A percentile compares a stretch with the other conserved stretches of the same genome.
These are phyloP conservation scores for Coleophoma crateriformis DNA, from an alignment of 2,329 filamentous ascomycete species.

Conservation along the genomic window DNA sequence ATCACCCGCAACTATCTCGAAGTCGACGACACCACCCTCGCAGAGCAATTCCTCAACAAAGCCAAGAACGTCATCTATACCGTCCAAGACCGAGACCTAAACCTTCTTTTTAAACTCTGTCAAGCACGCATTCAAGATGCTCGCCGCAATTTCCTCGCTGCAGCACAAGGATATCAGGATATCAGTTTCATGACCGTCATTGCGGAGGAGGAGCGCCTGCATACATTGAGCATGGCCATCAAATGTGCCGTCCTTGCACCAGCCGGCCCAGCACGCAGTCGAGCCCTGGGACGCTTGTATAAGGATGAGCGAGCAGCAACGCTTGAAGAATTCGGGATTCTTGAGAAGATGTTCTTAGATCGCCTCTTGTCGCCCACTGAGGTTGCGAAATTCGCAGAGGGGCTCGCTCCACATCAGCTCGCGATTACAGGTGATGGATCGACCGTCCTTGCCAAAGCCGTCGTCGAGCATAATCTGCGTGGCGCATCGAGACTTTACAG, in stretches of 20 bases:
- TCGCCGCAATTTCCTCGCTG: slow-evolving; percentile 82
- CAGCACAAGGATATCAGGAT: slow-evolving; percentile 81
- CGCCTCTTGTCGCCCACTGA: slow-evolving; percentile 76
- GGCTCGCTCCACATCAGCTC: slow-evolving; percentile 80
- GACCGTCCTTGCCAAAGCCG: slow-evolving; percentile 87
- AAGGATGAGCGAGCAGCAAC: slow-evolving; percentile 81
- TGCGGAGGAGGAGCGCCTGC: slow-evolving; percentile 80
- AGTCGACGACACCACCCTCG: slow-evolving; percentile 81
- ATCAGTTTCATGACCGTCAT: slow-evolving; percentile 74
- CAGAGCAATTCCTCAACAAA: slow-evolving; percentile 86
- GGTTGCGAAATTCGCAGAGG: slow-evolving; percentile 77
- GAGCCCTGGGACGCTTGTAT: slow-evolving; percentile 77
- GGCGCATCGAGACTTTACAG: slow-evolving; percentile 74
- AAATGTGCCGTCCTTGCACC: slow-evolving; percentile 90
- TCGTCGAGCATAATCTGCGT: slow-evolving; percentile 93
- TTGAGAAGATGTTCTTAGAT: slow-evolving; percentile 98
- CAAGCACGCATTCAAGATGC: slow-evolving; percentile 92
- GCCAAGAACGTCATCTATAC: slow-evolving; percentile 88
- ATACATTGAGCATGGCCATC: slow-evolving; percentile 80
- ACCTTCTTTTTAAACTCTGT: slow-evolving; percentile 82
- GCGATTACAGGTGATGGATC: slow-evolving; percentile 85
- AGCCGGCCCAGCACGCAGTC: slow-evolving; percentile 78
- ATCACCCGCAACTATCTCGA: slow-evolving; percentile 94
- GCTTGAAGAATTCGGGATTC: slow-evolving; percentile 75
- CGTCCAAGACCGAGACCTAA: slow-evolving; percentile 67